These are phyloP conservation scores for Glycine tomentella DNA, from an alignment of 306 rosid species.

Conservation along the genomic window DNA sequence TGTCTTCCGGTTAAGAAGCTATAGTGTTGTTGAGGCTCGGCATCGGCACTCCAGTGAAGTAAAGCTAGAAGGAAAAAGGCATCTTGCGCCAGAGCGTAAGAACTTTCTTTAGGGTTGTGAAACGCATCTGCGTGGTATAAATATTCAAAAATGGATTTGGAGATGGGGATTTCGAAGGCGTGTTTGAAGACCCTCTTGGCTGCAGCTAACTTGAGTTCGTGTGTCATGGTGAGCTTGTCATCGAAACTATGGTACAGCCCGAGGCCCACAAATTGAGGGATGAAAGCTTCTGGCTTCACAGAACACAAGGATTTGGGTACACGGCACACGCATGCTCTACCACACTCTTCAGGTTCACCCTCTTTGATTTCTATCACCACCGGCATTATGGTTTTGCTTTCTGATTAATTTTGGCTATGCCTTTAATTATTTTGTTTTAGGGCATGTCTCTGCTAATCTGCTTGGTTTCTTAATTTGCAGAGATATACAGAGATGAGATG, in stretches of 20 bases:
- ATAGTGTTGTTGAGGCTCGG: neutral
- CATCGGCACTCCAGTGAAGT: neutral
- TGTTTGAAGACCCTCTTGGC: neutral
- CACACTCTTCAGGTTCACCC: no score
- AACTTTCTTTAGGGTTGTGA: no score
- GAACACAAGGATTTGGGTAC: constrained; percentile 33
- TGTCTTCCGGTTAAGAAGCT: neutral
- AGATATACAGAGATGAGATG: no score
- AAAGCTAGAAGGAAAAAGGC: neutral
- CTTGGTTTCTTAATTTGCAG: no score
- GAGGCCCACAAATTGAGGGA: constrained; percentile 41
- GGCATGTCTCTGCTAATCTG: no score
- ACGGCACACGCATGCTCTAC: neutral
- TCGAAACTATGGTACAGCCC: constrained; percentile 17
- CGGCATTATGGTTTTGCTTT: no score
- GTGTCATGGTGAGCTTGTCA: neutral
- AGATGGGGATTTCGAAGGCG: neutral
- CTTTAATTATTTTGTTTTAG: no score
- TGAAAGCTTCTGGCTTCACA: constrained; percentile 40
- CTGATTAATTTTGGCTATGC: no score
- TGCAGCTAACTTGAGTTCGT: constrained; percentile 1
- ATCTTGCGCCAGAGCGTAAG: neutral
- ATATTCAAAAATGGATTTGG: neutral
- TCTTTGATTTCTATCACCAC: neutral
- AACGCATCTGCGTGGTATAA: neutral